Percentiles rank a stretch among this genome's conserved stretches.
Evolutionary conservation across 352 stramenopile genomes (phyloP).

Genomic region (Plasmopara halstedii): DNA sequence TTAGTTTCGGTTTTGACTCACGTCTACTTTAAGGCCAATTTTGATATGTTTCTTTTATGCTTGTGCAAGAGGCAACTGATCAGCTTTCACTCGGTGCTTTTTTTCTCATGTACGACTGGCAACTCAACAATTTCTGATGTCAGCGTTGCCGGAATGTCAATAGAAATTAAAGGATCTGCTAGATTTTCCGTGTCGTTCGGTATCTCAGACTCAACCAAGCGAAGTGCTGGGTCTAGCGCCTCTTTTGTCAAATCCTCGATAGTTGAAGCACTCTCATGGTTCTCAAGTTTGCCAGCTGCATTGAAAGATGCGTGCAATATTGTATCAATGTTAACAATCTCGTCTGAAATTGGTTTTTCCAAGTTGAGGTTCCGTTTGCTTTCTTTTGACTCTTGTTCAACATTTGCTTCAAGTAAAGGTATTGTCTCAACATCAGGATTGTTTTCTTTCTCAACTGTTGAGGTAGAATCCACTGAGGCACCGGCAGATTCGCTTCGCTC

Average conservation of each 20-base stretch:
- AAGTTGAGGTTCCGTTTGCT: neutral
- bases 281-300: neutral
- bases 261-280: neutral
- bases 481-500: neutral
- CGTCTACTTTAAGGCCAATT: too few relatives aligned
- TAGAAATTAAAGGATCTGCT: neutral
- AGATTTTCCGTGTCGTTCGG: neutral
- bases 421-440: neutral
- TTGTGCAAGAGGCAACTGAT: too few relatives aligned
- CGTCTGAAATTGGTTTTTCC: neutral
- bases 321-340: neutral
- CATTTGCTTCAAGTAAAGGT: neutral
- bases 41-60: too few relatives aligned
- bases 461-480: neutral
- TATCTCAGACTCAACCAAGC: neutral
- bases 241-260: neutral
- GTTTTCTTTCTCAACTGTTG: neutral
- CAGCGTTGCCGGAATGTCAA: neutral
- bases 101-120: neutral
- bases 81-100: neutral
- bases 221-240: neutral
- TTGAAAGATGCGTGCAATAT: neutral
- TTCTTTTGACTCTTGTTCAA: neutral
- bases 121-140: neutral
- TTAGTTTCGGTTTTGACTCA: neutral